Conservation (phyloP, 108 stramenopile species). For the Licmophora abbreviata region DNA sequence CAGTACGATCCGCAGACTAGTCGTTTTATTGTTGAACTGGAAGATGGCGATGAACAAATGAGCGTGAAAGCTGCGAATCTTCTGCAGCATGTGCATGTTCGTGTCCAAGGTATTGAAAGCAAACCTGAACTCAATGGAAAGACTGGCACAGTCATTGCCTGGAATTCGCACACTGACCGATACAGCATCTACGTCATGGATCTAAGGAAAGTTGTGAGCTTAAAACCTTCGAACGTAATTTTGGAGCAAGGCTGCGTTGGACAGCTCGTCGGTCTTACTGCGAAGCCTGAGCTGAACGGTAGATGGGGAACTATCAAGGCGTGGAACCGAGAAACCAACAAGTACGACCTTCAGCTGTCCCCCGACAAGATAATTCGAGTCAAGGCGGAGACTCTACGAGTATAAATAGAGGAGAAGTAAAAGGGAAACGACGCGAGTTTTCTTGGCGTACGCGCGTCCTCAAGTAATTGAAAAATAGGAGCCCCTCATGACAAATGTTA, state of each 20-base stretch:
- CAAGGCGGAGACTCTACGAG: conserved; percentile 73
- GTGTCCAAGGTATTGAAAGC: conserved; percentile 63
- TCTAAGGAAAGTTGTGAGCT: conserved; percentile 46
- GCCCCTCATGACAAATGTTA: no score
- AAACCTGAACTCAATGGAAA: conserved; percentile 71
- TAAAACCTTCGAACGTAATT: conserved; percentile 74
- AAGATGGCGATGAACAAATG: conserved; percentile 76
- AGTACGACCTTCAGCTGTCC: conserved; percentile 82
- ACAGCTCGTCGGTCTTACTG: conserved; percentile 51
- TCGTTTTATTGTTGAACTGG: conserved; percentile 64
- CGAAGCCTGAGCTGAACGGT: conserved; percentile 80
- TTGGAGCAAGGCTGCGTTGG: conserved; percentile 70
- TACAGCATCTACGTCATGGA: conserved; percentile 75
- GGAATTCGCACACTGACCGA: conserved; percentile 61
- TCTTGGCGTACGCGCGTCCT: no score
- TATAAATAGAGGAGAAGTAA: conserved; percentile 31
- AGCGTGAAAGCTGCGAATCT: conserved; percentile 75
- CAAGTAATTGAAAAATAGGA: no score
- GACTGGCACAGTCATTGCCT: conserved; percentile 73
- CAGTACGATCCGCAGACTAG: conserved; percentile 52
- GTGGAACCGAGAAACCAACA: conserved; percentile 57
- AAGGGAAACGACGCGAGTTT: no score
- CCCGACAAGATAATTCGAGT: conserved; percentile 60
- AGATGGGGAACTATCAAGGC: conserved; percentile 79
- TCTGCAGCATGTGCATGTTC: conserved; percentile 80